Percentiles rank a stretch among this genome's conserved stretches.
These are phyloP conservation scores for Earliella scabrosa DNA, from an alignment of 1,284 basidiomycete genomes.

Conservation along the genomic window DNA sequence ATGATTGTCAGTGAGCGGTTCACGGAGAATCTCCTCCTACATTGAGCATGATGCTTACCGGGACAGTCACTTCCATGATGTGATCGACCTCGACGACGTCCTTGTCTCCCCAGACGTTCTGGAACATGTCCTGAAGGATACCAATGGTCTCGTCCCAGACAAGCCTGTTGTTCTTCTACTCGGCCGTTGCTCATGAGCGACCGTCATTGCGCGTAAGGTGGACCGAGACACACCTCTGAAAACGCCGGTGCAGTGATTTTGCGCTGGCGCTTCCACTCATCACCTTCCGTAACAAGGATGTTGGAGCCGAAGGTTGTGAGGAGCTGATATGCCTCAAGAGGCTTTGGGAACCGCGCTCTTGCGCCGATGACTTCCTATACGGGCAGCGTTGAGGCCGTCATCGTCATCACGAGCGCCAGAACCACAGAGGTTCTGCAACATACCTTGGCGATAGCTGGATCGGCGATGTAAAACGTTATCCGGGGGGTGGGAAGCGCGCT, in stretches of 20 bases:
- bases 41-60: conserved; percentile 41
- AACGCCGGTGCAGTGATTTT: conserved; percentile 49
- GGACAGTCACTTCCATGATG: conserved; percentile 46
- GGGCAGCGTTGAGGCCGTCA: too few relatives aligned
- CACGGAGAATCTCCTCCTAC: too few relatives aligned
- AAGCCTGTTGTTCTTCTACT: conserved; percentile 52
- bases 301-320: conserved; percentile 51
- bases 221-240: conserved; percentile 38
- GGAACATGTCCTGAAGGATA: conserved; percentile 41
- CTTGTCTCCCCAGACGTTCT: conserved; percentile 39
- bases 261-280: conserved; percentile 65
- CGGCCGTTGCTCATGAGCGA: not conserved
- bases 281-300: conserved; percentile 60
- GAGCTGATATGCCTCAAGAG: conserved; percentile 34
- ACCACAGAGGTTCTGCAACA: not conserved
- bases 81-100: conserved; percentile 37
- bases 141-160: conserved; percentile 60
- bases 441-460: conserved; percentile 27
- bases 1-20: not conserved
- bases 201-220: not conserved
- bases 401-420: not conserved
- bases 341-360: conserved; percentile 40
- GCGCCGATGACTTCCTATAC: conserved; percentile 29
- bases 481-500: conserved; percentile 4
- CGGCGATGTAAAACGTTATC: conserved; percentile 22